Evolutionary conservation across 768 basidiomycete species (phyloP), one percentile per base, ranked within the genome.

Genomic region (Naganishia vaughanmartiniae): DNA sequence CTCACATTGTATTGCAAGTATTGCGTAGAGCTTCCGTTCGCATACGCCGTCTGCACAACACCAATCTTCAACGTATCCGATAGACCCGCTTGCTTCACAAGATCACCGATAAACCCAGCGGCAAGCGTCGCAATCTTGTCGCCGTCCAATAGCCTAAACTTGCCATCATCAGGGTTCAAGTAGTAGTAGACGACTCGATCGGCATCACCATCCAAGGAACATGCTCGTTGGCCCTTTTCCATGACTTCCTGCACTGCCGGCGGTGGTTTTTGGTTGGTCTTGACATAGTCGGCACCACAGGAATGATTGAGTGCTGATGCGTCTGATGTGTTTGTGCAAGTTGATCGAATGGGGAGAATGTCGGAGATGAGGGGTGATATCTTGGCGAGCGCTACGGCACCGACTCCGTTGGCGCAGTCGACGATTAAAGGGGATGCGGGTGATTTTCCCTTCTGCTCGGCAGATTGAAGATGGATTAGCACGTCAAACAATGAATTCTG

Each of bases 321-420:
- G 10, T 87, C 88, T 17, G 84, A 84, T 28, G 85, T 87, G 24
- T 86, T 84, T 7, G 87, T 88, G 75, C 94, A 93, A 75, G 88
- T 85, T 46, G 92, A 83, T 70, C 86, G 82, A 55, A 97, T 77
- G 30, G 86, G 84, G 34, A 98, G 81, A 26, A 75, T 48, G 54
- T 78, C 74, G 34, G 68, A 66, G 28, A 96, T 85, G 66, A 87
- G 84, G 66, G 85, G 81, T 4, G 84, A 77, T 46, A 98, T 83
- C 53, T 85, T 86, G 39, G 83, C 83, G 15, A 91, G 88, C 46
- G 90, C 88, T 9, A 85, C 83, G 19, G 90, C 87, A 56, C 96
- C 96, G 28, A 99, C 96, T 31, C 96, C 96, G 79, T 99, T 98
- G n/a, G 96, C 96, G 79, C 96, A 98, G 81, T 99, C 96, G 51